Percentiles rank a stretch among this genome's conserved stretches.
These are phyloP conservation scores for Loxodes magnus DNA, from an alignment of 73 alveolate genomes.

Conservation along the genomic window DNA sequence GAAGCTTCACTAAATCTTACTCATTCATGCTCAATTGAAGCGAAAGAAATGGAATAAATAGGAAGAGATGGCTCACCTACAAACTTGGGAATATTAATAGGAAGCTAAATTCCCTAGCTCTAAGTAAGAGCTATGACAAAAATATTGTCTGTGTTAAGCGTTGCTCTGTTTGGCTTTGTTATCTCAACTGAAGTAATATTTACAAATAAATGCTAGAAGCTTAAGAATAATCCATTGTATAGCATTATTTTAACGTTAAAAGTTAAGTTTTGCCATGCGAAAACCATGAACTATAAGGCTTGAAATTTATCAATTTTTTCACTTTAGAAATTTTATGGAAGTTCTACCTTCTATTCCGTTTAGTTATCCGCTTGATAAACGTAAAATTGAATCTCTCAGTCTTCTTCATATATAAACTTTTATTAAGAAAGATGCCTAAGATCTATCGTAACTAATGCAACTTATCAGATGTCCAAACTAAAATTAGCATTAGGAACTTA, in stretches of 20 bases:
- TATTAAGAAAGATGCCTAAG: conserved; percentile 43
- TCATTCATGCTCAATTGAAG: neutral
- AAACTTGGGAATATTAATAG: conserved; percentile 54
- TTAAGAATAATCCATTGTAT: conserved; percentile 51
- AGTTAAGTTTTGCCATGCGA: conserved; percentile 38
- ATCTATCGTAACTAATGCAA: conserved; percentile 65
- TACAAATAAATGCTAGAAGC: conserved; percentile 34
- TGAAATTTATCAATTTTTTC: conserved; percentile 26
- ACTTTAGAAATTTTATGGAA: conserved; percentile 60
- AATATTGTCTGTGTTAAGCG: conserved; percentile 19
- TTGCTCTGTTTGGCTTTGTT: conserved; percentile 59
- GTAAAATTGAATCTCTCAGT: conserved; percentile 53
- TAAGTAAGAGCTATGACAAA: conserved; percentile 30
- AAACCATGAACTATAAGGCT: conserved; percentile 47
- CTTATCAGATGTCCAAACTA: conserved; percentile 40
- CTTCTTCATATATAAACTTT: conserved; percentile 55
- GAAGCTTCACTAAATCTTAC: neutral
- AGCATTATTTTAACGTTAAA: conserved; percentile 54
- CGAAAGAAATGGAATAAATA: conserved; percentile 4
- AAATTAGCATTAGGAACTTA: conserved; percentile 38
- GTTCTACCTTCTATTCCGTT: conserved; percentile 41
- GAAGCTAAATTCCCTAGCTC: conserved; percentile 42
- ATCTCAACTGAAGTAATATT: conserved; percentile 59
- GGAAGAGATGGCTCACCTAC: conserved; percentile 36
- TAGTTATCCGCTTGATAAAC: conserved; percentile 19